Base-by-base conservation (phyloP, 345 rosid genomes). In the Syzygium aromaticum region DNA sequence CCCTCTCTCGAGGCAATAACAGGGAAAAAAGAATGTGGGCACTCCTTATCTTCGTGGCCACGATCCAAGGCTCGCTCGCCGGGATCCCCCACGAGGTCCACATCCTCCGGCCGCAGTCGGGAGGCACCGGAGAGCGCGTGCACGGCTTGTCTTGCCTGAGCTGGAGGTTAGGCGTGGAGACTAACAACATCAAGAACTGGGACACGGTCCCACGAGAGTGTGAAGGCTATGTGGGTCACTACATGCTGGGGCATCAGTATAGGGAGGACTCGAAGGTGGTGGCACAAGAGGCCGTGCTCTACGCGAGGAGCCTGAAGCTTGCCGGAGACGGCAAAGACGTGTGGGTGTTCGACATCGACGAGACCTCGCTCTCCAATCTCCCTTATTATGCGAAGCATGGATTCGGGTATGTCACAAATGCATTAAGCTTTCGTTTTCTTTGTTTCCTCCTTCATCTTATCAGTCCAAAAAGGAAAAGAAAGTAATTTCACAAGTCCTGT, bases 151-250 rank as follows among this genome's bases (percentile, higher is more conserved):
- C 91, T 2, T 94, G 96, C 89, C 87, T 87, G 88, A 95, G 97
- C 77, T 95, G 96, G 98, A 92, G 93, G 30, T 87, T 93, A 14
- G 96, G 90, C 40, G 97, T 95, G 63, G 98, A 95, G 87, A 92
- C 95, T 2, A 64, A 91, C 87, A 95, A 93, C 89, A 84, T 95
- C 53, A 84, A 90, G 33, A 88, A 87, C 10, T 95, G 95, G 93
- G 5, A 10, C 8, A 89, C 91, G 2, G 88, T 94, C 40, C 98
- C 98, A 6, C 85, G 54, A 13, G 85, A 89, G 86, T 95, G 97
- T 53, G 86, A 86, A 90, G 89, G 73, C 33, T 94, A 94, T 46
- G 89, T 94, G 11, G 93, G 94, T 9, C 87, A 94, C 90, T 94
- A 95, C 91, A 86, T 93, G 85, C 9, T 93, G 56, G 95, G 94